These are phyloP conservation scores for Durio zibethinus DNA, from an alignment of 345 rosid species.

Conservation along the genomic window DNA sequence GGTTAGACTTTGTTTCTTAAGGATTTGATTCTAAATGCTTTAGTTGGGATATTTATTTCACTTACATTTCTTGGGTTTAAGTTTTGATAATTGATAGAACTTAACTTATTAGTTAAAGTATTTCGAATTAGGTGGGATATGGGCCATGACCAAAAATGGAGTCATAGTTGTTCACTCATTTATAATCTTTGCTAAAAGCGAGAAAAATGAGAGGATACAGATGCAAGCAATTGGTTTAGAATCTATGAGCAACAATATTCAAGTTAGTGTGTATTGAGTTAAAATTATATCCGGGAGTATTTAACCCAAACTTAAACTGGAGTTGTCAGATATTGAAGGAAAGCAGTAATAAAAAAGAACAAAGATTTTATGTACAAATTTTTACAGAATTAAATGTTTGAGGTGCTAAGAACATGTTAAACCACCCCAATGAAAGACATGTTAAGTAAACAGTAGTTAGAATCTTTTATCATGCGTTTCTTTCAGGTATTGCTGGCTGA, in stretches of 20 bases:
- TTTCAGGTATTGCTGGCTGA: not conserved
- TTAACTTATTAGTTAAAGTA: not conserved
- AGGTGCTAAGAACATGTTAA: not conserved
- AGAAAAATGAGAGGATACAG: conserved; percentile 3
- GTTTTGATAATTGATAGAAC: not conserved
- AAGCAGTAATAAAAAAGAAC: not conserved
- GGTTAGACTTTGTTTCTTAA: not conserved
- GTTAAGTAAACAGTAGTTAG: not conserved
- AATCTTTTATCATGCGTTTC: not conserved
- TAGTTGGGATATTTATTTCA: not conserved
- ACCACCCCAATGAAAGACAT: not conserved
- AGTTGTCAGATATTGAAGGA: not conserved
- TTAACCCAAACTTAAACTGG: not conserved
- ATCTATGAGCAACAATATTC: not conserved
- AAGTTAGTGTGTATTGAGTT: not conserved
- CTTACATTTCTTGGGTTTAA: not conserved
- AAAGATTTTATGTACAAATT: not conserved
- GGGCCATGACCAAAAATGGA: not conserved
- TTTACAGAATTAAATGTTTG: not conserved
- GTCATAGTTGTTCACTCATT: not conserved
- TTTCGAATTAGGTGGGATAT: not conserved
- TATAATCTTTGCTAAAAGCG: not conserved
- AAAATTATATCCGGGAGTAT: not conserved
- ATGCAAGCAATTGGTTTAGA: conserved; percentile 1
- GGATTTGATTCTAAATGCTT: not conserved